A percentile compares a stretch with the other conserved stretches of the same genome.
Conservation (phyloP, 2,329 filamentous ascomycete species). For the Lomentospora prolificans region DNA sequence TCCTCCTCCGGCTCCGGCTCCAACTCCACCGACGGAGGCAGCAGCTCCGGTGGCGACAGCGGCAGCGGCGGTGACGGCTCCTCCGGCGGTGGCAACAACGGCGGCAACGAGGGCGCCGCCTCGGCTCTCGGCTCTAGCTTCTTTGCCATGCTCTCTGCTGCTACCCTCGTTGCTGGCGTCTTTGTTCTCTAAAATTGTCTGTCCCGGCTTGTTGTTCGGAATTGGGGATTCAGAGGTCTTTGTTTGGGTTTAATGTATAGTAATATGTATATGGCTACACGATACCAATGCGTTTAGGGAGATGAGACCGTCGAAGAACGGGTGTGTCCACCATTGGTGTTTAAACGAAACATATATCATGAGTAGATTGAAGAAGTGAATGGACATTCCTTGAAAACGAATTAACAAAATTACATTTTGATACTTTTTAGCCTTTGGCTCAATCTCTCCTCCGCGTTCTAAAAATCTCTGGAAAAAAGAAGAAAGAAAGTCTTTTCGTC, state of each 20-base stretch:
- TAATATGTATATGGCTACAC: not conserved
- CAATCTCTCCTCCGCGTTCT: not conserved
- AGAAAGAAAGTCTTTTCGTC: no score
- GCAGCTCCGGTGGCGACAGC: conserved; percentile 2
- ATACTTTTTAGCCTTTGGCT: no score
- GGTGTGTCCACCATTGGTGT: not conserved
- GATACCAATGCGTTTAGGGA: not conserved
- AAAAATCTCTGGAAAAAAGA: not conserved
- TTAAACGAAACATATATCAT: not conserved
- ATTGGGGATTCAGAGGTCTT: not conserved
- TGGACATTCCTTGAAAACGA: no score
- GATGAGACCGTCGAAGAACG: not conserved
- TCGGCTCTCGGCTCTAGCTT: not conserved
- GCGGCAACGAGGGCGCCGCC: not conserved
- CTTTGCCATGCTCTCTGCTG: not conserved
- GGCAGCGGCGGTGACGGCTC: not conserved
- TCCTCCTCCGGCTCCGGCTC: conserved; percentile 5
- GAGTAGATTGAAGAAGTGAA: no score
- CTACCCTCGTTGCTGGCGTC: not conserved
- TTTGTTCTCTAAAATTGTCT: not conserved
- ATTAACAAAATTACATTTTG: no score
- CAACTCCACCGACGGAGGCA: conserved; percentile 9
- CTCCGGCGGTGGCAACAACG: not conserved
- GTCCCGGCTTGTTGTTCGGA: not conserved
- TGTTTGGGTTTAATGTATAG: not conserved